These are phyloP conservation scores for Coemansia guatemalensis DNA, from an alignment of 192 early-diverging fungal genomes.

Conservation along the genomic window DNA sequence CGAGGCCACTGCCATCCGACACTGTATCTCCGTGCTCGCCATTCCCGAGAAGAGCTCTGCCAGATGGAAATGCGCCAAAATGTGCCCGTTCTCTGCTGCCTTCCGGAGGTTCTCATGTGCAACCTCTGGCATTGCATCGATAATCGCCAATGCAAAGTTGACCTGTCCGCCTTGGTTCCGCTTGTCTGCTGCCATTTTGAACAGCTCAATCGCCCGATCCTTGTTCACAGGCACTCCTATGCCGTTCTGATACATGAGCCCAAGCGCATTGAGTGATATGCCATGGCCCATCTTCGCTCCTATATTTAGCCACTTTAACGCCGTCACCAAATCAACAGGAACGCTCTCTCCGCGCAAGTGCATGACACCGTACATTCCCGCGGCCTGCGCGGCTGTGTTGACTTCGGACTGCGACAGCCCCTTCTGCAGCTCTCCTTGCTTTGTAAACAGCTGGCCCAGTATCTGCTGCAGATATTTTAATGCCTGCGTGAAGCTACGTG, in stretches of 20 bases:
- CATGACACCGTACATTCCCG: constrained; percentile 84
- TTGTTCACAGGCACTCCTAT: constrained; percentile 53
- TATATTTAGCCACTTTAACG: constrained; percentile 74
- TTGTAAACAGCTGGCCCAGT: constrained; percentile 12
- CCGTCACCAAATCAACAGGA: constrained; percentile 56
- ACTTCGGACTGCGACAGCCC: constrained; percentile 25
- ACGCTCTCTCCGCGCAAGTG: constrained; percentile 90
- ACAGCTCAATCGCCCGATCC: constrained; percentile 63
- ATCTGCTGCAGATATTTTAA: constrained; percentile 32
- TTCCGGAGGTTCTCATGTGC: constrained; percentile 58
- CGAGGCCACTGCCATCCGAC: constrained; percentile 68
- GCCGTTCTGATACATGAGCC: constrained; percentile 79
- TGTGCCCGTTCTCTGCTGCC: constrained; percentile 65
- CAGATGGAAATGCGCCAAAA: constrained; percentile 79
- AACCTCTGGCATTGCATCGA: constrained; percentile 17
- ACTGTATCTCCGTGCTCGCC: constrained; percentile 53
- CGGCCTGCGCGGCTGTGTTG: constrained; percentile 63
- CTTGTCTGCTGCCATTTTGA: constrained; percentile 65
- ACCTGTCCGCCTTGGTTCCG: constrained; percentile 79
- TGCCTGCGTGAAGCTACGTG: constrained; percentile 26
- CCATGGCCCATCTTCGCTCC: constrained; percentile 67
- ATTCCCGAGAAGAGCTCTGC: constrained; percentile 70
- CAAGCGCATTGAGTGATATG: constrained; percentile 71
- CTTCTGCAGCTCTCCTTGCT: constrained; percentile 23
- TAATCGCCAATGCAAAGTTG: constrained; percentile 58